phyloP scores from a whole-genome alignment of 208 protist genomes.

The Crithidia acanthocephali region DNA sequence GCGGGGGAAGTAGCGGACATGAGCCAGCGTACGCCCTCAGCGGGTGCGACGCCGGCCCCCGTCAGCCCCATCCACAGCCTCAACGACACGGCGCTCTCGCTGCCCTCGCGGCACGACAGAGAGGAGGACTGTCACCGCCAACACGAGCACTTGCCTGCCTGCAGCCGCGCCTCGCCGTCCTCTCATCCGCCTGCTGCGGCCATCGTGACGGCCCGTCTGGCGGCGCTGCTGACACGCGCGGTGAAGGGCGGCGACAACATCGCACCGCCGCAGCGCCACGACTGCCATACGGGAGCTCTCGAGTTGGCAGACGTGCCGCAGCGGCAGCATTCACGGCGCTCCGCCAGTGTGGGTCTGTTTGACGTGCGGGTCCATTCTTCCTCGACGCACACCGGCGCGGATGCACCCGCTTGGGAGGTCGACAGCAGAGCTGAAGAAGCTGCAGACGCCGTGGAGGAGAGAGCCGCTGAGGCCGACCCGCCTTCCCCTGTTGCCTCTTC shows the following conservation, averaged over 20 bases:
- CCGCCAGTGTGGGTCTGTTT: slow-evolving; percentile 11
- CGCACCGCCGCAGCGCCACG: too few relatives aligned
- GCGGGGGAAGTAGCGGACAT: background rate
- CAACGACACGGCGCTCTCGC: slow-evolving; percentile 18
- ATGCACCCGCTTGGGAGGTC: background rate
- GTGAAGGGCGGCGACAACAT: background rate
- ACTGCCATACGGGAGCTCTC: too few relatives aligned
- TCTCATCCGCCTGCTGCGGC: background rate
- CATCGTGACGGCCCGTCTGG: slow-evolving; percentile 14
- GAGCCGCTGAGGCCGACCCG: too few relatives aligned
- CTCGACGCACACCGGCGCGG: background rate
- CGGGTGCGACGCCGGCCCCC: slow-evolving; percentile 10
- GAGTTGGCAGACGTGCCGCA: too few relatives aligned
- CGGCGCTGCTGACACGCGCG: slow-evolving; percentile 23
- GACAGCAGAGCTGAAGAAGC: background rate
- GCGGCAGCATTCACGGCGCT: too few relatives aligned
- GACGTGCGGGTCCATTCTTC: slow-evolving; percentile 19
- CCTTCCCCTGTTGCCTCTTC: background rate
- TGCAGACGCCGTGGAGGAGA: background rate
- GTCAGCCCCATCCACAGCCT: slow-evolving; percentile 28
- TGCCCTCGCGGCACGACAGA: slow-evolving; percentile 21
- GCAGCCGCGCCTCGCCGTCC: background rate
- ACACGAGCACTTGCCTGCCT: too few relatives aligned
- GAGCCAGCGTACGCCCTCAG: background rate
- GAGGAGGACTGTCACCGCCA: too few relatives aligned